Evolutionary conservation across 169 alveolate genomes (phyloP).

Genomic region (Plasmodium sp.): DNA sequence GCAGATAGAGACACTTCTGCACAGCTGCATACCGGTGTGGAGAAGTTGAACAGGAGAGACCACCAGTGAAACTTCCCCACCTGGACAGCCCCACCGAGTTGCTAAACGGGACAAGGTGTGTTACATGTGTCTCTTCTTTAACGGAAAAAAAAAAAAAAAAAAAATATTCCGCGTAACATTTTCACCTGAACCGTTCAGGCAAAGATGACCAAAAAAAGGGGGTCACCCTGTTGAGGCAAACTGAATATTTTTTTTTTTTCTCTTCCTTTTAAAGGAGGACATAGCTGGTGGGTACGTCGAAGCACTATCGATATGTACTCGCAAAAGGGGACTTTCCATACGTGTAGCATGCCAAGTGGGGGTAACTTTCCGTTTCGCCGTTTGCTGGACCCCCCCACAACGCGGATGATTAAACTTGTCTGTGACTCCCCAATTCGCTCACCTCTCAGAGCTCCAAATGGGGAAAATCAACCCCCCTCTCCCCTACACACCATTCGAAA

Average conservation of each 20-base stretch:
- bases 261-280: not conserved
- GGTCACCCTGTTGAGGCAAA: not conserved
- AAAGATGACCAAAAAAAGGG: not conserved
- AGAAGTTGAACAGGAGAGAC: not conserved
- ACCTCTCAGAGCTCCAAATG: not conserved
- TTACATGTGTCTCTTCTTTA: not conserved
- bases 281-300: not conserved
- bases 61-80: not conserved
- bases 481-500: too few species aligned
- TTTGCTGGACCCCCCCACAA: not conserved
- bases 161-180: not conserved
- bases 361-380: not conserved
- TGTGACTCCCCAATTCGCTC: not conserved
- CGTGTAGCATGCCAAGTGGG: not conserved
- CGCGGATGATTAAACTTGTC: not conserved
- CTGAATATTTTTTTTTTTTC: not conserved
- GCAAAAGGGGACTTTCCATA: not conserved
- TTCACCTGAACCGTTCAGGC: constrained; percentile 6
- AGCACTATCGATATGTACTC: not conserved
- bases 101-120: not conserved
- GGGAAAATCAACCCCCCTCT: not conserved
- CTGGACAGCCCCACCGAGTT: not conserved
- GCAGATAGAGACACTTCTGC: not conserved
- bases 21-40: not conserved
- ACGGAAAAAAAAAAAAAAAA: not conserved